Base-by-base conservation (phyloP, 345 rosid genomes). In the Kandelia obovata region DNA sequence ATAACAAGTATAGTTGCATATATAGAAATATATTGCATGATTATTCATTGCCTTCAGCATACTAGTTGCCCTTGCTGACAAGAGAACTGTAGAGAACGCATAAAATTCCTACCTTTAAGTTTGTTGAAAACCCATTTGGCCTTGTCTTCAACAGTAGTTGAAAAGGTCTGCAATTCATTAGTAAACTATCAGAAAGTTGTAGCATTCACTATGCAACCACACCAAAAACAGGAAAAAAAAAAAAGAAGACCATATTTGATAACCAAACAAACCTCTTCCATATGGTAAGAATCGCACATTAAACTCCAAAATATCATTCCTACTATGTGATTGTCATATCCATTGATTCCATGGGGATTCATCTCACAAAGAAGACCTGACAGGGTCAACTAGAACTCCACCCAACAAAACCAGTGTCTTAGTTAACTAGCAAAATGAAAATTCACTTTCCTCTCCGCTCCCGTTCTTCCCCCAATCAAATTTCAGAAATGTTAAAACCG, bases 91-190 rank as follows among this genome's bases (percentile, higher is more conserved):
- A 53, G 15, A 6, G 2, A 53, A 53, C 8, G 0, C 57, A 53
- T 7, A 13, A 21, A 53, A 53, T 53, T 53, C 58, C 58, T 53
- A 53, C 58, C 58, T 53, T 92, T 53, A 25, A 53, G 58, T 5
- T 53, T 53, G 58, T 53, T 53, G 85, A 95, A 91, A 67, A 95
- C 69, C 99, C 97, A 92, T 83, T 86, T 95, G 20, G 97, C 97
- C 81, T 95, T 92, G 84, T 95, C 97, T 83, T 94, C 97, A 62
- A 95, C 96, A 8, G 97, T 85, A 69, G 59, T 88, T 25, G 99
- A 95, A 81, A 95, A 77, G 62, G 85, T 82, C 99, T 95, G 92
- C 73, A 73, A 72, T 53, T 21, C 61, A 51, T 26, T 51, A 66
- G 56, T 60, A 55, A 53, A 31, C 51, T 16, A 34, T 68, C 31